Evolutionary conservation across 495 filamentous ascomycete species (phyloP).

Genomic region (Podospora pseudopauciseta): DNA sequence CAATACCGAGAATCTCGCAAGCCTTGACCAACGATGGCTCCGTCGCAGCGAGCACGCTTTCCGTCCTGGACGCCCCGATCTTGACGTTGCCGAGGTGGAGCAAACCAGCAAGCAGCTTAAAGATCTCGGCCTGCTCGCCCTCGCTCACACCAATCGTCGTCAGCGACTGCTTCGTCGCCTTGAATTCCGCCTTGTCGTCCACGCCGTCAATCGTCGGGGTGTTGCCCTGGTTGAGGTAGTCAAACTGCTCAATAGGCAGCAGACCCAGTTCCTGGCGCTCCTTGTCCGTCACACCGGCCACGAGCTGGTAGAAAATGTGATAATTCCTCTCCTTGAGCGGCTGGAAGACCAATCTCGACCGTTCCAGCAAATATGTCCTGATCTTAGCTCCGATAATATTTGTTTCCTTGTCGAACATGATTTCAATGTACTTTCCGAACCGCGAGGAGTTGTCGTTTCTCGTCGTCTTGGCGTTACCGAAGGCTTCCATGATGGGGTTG

Average conservation of each 20-base stretch:
- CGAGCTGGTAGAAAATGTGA: slow-evolving; percentile 97
- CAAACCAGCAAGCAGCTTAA: slow-evolving; percentile 85
- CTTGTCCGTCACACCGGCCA: slow-evolving; percentile 85
- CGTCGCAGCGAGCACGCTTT: slow-evolving; percentile 73
- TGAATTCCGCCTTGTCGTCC: slow-evolving; percentile 92
- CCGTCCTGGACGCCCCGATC: slow-evolving; percentile 83
- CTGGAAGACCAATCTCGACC: slow-evolving; percentile 96
- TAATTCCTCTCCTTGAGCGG: slow-evolving; percentile 97
- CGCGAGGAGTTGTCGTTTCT: slow-evolving; percentile 98
- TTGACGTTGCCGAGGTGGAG: slow-evolving; percentile 95
- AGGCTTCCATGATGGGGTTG: slow-evolving; percentile 99
- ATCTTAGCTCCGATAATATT: slow-evolving; percentile 99
- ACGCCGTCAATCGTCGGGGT: slow-evolving; percentile 87
- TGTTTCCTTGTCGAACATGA: slow-evolving; percentile 93
- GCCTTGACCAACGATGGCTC: slow-evolving; percentile 81
- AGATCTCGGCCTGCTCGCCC: slow-evolving; percentile 75
- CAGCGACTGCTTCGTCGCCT: slow-evolving; percentile 79
- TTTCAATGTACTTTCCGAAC: slow-evolving; percentile 99
- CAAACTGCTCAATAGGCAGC: slow-evolving; percentile 80
- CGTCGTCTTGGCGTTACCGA: slow-evolving; percentile 98
- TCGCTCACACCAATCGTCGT: slow-evolving; percentile 80
- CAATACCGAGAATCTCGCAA: slow-evolving; percentile 83
- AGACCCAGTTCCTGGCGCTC: slow-evolving; percentile 76
- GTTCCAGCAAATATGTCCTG: slow-evolving; percentile 89
- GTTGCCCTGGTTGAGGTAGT: slow-evolving; percentile 94